These are phyloP conservation scores for Amphichorda felina DNA, from an alignment of 2,329 filamentous ascomycete genomes.

Conservation along the genomic window DNA sequence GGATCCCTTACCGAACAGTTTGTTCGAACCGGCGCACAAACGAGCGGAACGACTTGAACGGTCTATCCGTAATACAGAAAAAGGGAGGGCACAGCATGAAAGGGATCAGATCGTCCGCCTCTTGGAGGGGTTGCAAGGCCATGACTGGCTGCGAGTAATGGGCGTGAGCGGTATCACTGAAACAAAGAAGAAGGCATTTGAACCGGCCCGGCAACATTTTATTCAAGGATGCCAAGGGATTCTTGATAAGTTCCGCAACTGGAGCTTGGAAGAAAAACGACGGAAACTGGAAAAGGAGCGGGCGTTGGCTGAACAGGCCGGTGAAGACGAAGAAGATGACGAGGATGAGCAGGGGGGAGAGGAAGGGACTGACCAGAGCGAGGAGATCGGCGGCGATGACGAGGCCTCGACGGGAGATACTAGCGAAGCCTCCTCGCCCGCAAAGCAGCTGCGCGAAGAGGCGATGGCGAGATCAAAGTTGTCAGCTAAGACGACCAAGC, in stretches of 20 bases:
- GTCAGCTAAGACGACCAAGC: conserved; percentile 21
- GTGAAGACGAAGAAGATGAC: conserved; percentile 16
- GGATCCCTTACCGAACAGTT: conserved; percentile 44
- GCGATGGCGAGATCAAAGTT: conserved; percentile 42
- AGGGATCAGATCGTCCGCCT: conserved; percentile 52
- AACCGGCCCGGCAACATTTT: conserved; percentile 75
- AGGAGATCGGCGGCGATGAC: conserved; percentile 29
- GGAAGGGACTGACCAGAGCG: conserved; percentile 13
- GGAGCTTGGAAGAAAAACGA: conserved; percentile 83
- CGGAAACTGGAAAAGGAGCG: conserved; percentile 67
- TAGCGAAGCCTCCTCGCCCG: conserved; percentile 27
- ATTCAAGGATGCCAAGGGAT: conserved; percentile 72
- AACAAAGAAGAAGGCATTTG: conserved; percentile 73
- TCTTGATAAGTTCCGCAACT: conserved; percentile 75
- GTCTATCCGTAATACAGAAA: conserved; percentile 52
- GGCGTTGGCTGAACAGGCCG: conserved; percentile 16
- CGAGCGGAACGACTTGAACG: conserved; percentile 49
- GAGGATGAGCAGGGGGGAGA: conserved; percentile 12
- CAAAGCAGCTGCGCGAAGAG: conserved; percentile 66
- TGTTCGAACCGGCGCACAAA: conserved; percentile 42
- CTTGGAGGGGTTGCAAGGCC: conserved; percentile 75
- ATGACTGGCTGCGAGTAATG: conserved; percentile 88
- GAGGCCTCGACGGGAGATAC: conserved; percentile 45
- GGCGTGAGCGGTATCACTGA: conserved; percentile 81
- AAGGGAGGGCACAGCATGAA: conserved; percentile 53